phyloP scores from a whole-genome alignment of 345 rosid species.

The Eucalyptus paniculata region DNA sequence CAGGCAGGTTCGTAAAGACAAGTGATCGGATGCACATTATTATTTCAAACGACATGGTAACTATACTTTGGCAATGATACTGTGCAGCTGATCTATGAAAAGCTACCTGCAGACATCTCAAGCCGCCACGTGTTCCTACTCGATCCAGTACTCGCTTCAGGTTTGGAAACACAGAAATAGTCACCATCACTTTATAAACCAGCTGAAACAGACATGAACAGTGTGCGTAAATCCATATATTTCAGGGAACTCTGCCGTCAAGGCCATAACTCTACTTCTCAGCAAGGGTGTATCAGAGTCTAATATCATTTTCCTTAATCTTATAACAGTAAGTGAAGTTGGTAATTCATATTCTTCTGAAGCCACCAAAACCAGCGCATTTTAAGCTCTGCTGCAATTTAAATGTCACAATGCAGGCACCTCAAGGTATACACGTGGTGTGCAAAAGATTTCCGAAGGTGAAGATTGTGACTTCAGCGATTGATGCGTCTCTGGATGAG shows the following conservation, averaged over 20 bases:
- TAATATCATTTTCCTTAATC: constrained; percentile 84
- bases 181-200: not conserved
- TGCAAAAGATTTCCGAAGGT: constrained; percentile 73
- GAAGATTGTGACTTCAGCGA: constrained; percentile 85
- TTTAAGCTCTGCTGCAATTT: not conserved
- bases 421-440: constrained; percentile 67
- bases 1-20: constrained; percentile 43
- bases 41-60: not conserved
- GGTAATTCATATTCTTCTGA: not conserved
- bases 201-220: not conserved
- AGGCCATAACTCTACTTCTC: constrained; percentile 61
- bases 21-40: not conserved
- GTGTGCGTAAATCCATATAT: not conserved
- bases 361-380: not conserved
- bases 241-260: constrained; percentile 68
- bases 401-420: constrained; percentile 37
- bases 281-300: constrained; percentile 81
- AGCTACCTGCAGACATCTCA: constrained; percentile 79
- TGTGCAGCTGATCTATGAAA: constrained; percentile 81
- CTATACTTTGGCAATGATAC: not conserved
- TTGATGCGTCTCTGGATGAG: constrained; percentile 48
- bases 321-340: constrained; percentile 57
- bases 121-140: constrained; percentile 76
- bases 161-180: constrained; percentile 13
- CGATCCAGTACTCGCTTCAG: constrained; percentile 94